phyloP scores from a whole-genome alignment of 768 basidiomycete genomes.

The Crepidotus variabilis region DNA sequence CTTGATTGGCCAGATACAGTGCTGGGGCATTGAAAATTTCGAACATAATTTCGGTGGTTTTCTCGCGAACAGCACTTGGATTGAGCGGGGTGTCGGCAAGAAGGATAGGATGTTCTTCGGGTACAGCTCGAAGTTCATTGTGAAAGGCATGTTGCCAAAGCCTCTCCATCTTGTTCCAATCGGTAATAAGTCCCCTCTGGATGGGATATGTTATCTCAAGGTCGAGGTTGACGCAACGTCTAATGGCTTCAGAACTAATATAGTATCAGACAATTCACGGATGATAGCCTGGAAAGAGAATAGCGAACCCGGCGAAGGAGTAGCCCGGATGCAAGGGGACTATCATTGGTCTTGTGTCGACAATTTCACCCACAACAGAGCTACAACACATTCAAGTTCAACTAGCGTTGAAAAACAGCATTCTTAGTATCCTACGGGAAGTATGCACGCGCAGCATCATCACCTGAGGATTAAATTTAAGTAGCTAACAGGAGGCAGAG shows the following conservation, averaged over 20 bases:
- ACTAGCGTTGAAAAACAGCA: neutral
- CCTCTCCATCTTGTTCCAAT: constrained; percentile 99
- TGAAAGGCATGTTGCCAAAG: constrained; percentile 99
- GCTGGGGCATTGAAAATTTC: constrained; percentile 93
- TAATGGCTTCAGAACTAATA: constrained; percentile 28
- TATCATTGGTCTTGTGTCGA: constrained; percentile 93
- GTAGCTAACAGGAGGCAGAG: constrained; percentile 3
- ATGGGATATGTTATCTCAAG: constrained; percentile 78
- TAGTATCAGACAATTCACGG: neutral
- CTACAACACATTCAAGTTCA: constrained; percentile 30
- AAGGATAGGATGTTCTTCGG: constrained; percentile 89
- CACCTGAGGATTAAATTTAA: constrained; percentile 47
- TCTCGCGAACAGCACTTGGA: constrained; percentile 89
- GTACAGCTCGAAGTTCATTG: constrained; percentile 91
- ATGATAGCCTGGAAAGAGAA: neutral
- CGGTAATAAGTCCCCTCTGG: constrained; percentile 92
- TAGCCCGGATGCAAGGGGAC: constrained; percentile 97
- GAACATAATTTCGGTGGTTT: constrained; percentile 97
- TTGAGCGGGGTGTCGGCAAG: constrained; percentile 93
- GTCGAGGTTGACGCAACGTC: constrained; percentile 87
- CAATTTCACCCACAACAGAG: constrained; percentile 85
- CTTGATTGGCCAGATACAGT: constrained; percentile 90
- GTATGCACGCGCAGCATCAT: constrained; percentile 89
- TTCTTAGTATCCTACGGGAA: constrained; percentile 71
- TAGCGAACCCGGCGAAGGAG: constrained; percentile 84